Percentiles rank a stretch among this genome's conserved stretches.
Conservation (phyloP, 140 eudicot species). For the Stevia rebaudiana region DNA sequence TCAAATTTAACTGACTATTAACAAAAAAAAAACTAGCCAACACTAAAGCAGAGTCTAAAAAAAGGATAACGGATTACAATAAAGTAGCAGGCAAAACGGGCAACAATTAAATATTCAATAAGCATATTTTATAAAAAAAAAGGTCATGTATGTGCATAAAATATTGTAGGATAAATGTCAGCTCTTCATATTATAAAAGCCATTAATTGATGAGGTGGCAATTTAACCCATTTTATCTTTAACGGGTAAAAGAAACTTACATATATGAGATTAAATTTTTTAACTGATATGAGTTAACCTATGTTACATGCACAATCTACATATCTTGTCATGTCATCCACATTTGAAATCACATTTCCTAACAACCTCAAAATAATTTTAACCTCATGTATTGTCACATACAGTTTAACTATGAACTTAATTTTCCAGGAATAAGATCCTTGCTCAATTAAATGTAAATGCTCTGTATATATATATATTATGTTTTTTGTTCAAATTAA, state of each 20-base stretch:
- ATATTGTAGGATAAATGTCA: neutral
- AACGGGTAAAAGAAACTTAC: neutral
- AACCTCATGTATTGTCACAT: neutral
- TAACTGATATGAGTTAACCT: neutral
- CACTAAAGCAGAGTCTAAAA: no score
- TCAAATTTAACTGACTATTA: neutral
- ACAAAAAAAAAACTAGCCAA: no score
- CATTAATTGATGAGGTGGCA: neutral
- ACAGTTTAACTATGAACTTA: neutral
- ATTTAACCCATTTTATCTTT: neutral
- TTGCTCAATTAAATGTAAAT: neutral
- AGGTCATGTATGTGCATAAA: neutral
- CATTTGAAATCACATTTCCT: neutral
- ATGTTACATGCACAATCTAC: neutral
- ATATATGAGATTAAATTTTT: neutral
- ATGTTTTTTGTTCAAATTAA: conserved; percentile 2
- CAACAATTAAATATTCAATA: no score
- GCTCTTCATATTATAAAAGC: neutral
- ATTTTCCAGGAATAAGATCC: neutral
- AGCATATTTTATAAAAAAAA: neutral
- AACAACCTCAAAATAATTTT: neutral
- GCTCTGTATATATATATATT: conserved; percentile 1
- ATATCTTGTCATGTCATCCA: neutral
- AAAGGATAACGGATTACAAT: no score
- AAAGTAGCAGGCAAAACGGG: no score